phyloP scores from a whole-genome alignment of 768 basidiomycete species.

The Austroboletus eburneus region DNA sequence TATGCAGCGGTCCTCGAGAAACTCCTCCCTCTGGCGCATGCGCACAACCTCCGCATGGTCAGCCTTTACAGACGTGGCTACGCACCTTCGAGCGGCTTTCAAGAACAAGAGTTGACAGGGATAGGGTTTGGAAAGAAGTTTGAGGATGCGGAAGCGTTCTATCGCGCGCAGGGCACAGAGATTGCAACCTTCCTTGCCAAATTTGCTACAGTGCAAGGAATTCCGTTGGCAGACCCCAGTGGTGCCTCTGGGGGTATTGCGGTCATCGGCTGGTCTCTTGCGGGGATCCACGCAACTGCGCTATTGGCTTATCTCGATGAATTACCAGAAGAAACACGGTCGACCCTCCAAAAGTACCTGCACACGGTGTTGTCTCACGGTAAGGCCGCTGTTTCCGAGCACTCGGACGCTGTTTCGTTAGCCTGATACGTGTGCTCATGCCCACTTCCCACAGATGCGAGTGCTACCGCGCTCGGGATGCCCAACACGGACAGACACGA shows the following conservation, averaged over 20 bases:
- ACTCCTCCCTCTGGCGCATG: constrained; percentile 19
- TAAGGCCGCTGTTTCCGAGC: background rate
- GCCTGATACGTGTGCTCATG: too few species aligned
- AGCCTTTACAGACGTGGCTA: constrained; percentile 27
- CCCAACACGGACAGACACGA: background rate
- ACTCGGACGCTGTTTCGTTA: too few species aligned
- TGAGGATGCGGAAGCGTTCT: constrained; percentile 13
- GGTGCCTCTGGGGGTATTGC: constrained; percentile 8
- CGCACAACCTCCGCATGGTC: constrained; percentile 20
- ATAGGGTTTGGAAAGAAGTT: constrained; percentile 15
- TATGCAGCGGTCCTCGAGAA: constrained; percentile 11
- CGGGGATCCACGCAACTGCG: constrained; percentile 7
- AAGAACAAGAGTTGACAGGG: constrained; percentile 5
- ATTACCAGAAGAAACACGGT: constrained; percentile 1
- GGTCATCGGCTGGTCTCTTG: constrained; percentile 21
- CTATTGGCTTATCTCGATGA: constrained; percentile 15
- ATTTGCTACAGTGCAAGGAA: constrained; percentile 13
- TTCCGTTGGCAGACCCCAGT: constrained; percentile 9
- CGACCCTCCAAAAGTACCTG: constrained; percentile 13
- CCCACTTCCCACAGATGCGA: constrained; percentile 7
- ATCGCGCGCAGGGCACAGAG: constrained; percentile 15
- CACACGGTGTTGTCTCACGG: constrained; percentile 19
- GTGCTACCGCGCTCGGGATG: constrained; percentile 5
- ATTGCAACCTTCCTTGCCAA: constrained; percentile 15
- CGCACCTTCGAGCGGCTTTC: constrained; percentile 22